A percentile compares a stretch with the other conserved stretches of the same genome.
phyloP scores from a whole-genome alignment of 2,329 filamentous ascomycete genomes.

The Pestalotiopsis sp. region DNA sequence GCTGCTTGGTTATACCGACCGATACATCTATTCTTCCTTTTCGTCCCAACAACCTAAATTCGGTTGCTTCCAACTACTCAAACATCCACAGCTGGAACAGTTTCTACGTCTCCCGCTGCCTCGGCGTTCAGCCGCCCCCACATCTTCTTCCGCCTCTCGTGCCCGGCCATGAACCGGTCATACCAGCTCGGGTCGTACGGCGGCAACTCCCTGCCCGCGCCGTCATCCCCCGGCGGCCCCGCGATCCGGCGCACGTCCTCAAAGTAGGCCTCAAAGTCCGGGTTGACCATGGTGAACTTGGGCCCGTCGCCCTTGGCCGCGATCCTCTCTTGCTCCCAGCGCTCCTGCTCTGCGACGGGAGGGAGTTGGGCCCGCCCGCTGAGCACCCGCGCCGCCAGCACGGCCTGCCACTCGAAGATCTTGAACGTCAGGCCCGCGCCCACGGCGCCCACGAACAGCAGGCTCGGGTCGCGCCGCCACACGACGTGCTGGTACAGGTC shows the following conservation, averaged over 20 bases:
- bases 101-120: slow-evolving; percentile 18
- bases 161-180: slow-evolving; percentile 53
- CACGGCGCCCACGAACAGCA: slow-evolving; percentile 62
- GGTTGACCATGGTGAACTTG: slow-evolving; percentile 59
- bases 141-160: slow-evolving; percentile 59
- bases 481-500: slow-evolving; percentile 62
- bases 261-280: slow-evolving; percentile 68
- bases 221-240: slow-evolving; percentile 42
- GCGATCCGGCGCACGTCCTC: slow-evolving; percentile 55
- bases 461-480: slow-evolving; percentile 53
- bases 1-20: no score
- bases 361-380: slow-evolving; percentile 58
- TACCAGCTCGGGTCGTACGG: slow-evolving; percentile 49
- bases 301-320: slow-evolving; percentile 56
- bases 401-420: slow-evolving; percentile 71
- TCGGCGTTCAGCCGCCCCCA: slow-evolving; percentile 55
- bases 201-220: slow-evolving; percentile 47
- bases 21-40: background rate
- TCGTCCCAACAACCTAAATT: background rate
- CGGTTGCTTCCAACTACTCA: background rate
- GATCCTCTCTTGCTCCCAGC: slow-evolving; percentile 62
- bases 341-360: slow-evolving; percentile 45
- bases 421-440: slow-evolving; percentile 66
- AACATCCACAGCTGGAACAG: background rate
- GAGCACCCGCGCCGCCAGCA: slow-evolving; percentile 60